Evolutionary conservation across 805 yeast genomes (phyloP).

Genomic region (Teunomyces kruisii): DNA sequence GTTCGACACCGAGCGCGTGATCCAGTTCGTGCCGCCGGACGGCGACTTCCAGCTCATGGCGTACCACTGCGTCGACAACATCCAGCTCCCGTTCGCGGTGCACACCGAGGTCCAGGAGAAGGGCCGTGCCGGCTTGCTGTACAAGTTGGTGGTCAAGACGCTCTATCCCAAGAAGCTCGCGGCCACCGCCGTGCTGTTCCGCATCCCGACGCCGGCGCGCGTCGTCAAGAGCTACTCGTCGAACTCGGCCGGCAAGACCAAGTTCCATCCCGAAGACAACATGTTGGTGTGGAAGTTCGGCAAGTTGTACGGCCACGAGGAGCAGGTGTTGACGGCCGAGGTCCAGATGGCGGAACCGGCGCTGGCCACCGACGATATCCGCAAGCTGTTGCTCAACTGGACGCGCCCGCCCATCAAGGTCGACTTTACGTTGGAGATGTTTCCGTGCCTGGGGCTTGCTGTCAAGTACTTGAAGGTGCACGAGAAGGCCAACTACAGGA

Average conservation of each 20-base stretch:
- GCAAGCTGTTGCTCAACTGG: conserved; percentile 43
- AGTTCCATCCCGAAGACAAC: conserved; percentile 64
- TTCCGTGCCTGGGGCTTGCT: conserved; percentile 71
- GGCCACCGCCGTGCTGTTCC: conserved; percentile 63
- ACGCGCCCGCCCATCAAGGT: conserved; percentile 73
- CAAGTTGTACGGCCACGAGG: conserved; percentile 67
- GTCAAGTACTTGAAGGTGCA: conserved; percentile 69
- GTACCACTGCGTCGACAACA: conserved; percentile 49
- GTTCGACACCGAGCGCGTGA: conserved; percentile 62
- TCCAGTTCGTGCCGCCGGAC: conserved; percentile 83
- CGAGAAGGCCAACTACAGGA: conserved; percentile 59
- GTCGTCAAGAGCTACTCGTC: conserved; percentile 20
- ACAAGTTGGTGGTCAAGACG: conserved; percentile 62
- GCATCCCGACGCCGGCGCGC: conserved; percentile 64
- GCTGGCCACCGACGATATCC: conserved; percentile 4
- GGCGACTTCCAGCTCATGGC: conserved; percentile 83
- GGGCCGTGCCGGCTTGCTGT: conserved; percentile 49
- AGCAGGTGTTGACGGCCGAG: conserved; percentile 58
- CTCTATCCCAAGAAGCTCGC: conserved; percentile 54
- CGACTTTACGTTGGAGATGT: conserved; percentile 69
- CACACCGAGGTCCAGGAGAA: conserved; percentile 50
- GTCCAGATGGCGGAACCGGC: conserved; percentile 35
- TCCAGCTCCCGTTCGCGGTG: conserved; percentile 70
- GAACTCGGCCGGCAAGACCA: conserved; percentile 65
- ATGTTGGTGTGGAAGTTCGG: conserved; percentile 68